A percentile compares a stretch with the other conserved stretches of the same genome.
Evolutionary conservation across 2,329 filamentous ascomycete species (phyloP).

Genomic region (Nemania sp.): DNA sequence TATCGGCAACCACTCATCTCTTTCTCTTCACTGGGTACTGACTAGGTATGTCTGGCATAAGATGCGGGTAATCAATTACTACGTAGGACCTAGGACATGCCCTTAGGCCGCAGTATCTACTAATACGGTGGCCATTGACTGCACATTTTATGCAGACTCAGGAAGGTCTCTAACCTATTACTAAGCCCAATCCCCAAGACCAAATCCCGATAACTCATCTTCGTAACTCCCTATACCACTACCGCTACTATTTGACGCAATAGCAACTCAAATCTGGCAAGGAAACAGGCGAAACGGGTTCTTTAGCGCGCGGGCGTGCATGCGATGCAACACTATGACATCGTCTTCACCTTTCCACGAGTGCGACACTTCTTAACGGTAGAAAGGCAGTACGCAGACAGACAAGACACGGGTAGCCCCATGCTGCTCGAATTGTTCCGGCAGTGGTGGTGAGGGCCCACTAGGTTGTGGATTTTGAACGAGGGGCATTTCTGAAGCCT

Average conservation of each 20-base stretch:
- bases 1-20: background rate
- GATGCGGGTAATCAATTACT: background rate
- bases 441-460: slow-evolving; percentile 28
- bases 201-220: slow-evolving; percentile 25
- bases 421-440: slow-evolving; percentile 16
- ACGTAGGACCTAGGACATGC: background rate
- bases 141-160: slow-evolving; percentile 3
- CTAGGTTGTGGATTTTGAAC: slow-evolving; percentile 7
- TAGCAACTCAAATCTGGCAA: background rate
- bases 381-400: background rate
- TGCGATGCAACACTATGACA: slow-evolving; percentile 37
- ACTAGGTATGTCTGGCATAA: background rate
- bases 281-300: slow-evolving; percentile 16
- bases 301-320: slow-evolving; percentile 10
- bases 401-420: slow-evolving; percentile 20
- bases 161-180: slow-evolving; percentile 3
- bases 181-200: slow-evolving; percentile 11
- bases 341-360: slow-evolving; percentile 12
- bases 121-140: slow-evolving; percentile 11
- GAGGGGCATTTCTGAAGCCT: slow-evolving; percentile 12
- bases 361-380: slow-evolving; percentile 1
- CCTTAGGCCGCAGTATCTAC: slow-evolving; percentile 3
- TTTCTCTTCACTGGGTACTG: no score
- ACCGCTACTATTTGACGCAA: slow-evolving; percentile 8
- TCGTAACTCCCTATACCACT: slow-evolving; percentile 4